Percentiles rank a stretch among this genome's conserved stretches.
phyloP scores from a whole-genome alignment of 257 asterid genomes.

The Galeopsis tetrahit region DNA sequence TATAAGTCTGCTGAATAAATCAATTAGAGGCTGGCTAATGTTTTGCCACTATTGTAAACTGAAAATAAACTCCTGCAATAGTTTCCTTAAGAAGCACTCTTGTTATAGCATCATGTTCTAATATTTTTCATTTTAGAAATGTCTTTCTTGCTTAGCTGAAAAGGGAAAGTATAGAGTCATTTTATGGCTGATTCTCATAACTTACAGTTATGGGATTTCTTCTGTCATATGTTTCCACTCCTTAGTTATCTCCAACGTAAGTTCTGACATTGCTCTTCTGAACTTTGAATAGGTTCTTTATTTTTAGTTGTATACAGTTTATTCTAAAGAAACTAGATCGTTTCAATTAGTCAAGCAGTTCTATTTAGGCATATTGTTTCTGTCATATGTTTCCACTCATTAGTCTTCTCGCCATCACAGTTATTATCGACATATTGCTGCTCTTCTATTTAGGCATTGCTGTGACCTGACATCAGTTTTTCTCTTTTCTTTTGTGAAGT shows the following conservation, averaged over 20 bases:
- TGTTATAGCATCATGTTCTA: neutral
- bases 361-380: no score
- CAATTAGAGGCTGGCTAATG: conserved; percentile 16
- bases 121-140: neutral
- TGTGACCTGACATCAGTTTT: neutral
- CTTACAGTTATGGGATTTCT: conserved; percentile 6
- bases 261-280: conserved; percentile 9
- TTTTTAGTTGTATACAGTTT: conserved; percentile 11
- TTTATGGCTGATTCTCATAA: conserved; percentile 10
- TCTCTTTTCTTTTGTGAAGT: neutral
- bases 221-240: neutral
- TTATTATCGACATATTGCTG: conserved; percentile 14
- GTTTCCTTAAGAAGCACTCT: neutral
- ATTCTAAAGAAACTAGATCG: conserved; percentile 17
- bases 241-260: conserved; percentile 11
- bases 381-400: no score
- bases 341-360: conserved; percentile 9
- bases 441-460: neutral
- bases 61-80: conserved; percentile 11
- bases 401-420: neutral
- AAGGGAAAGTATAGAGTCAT: conserved; percentile 9
- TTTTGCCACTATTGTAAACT: conserved; percentile 5
- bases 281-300: conserved; percentile 11
- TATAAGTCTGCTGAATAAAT: conserved; percentile 11
- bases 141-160: conserved; percentile 3